Base-by-base conservation (phyloP, 352 stramenopile species). In the Blastocystis sp. region DNA sequence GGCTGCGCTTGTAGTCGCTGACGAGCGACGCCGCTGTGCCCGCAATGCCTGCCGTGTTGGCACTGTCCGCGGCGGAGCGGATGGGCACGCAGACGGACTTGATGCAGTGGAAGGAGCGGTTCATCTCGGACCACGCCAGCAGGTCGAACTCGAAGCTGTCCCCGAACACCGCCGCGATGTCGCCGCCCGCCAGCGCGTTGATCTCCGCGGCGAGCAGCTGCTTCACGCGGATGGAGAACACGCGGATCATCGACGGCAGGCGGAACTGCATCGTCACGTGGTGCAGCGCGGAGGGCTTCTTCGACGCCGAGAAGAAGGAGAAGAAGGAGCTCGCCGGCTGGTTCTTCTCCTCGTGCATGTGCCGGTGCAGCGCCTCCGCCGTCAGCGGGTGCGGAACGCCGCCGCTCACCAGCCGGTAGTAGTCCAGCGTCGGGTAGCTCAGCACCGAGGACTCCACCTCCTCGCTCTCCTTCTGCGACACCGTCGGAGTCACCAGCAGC, bases 41-140 rank as follows among this genome's bases (percentile, higher is more conserved):
- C 14, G 48, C 6, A 57, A 57, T 34, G 28, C 28, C 28, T 34
- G 28, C 28, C 28, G 28, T 34, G 28, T 34, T 34, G 28, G 28
- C 28, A 34, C 28, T 34, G 28, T 34, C 28, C n/a, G 24, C 28
- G 3, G n/a, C 14, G 28, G 34, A 38, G n/a, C n/a, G 48, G 38
- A 81, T 68, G 34, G 74, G 57, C 40, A 84, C 38, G 48, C 74
- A 84, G 2, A 84, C n/a, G 38, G 74, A 68, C 43, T 84, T 84
- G 74, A 84, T 69, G 61, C 57, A 84, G 14, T 63, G 74, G 74
- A 84, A 84, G 28, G 45, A 84, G 24, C 74, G 74, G 66, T 84
- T 63, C 21, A 84, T 52, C 38, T 84, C 74, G 11, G 74, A 84
- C 74, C 74, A 84, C 0, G 74, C 74, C n/a, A 84, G 61, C 14